Base-by-base conservation (phyloP, 23 red algal genomes). In the Gracilaria gracilis region DNA sequence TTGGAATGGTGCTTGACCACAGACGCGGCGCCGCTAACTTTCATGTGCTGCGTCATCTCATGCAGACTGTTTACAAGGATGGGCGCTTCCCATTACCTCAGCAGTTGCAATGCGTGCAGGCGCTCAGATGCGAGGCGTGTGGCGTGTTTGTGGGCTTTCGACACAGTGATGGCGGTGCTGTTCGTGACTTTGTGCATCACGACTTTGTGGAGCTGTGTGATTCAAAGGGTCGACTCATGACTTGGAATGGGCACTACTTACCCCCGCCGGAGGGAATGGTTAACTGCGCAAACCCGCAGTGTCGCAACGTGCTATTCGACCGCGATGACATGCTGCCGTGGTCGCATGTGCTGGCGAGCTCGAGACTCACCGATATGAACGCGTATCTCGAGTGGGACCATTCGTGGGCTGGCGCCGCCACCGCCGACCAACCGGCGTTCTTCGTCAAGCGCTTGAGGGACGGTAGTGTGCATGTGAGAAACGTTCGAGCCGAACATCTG, bases 331-430 rank as follows among this genome's bases (percentile, higher is more conserved):
- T 92, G 38, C 31, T 92, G 44, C 89, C 89, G 67, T 92, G 89
- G 89, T 82, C 51, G 29, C 89, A 92, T 59, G 89, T 92, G 66
- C 65, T 92, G 48, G 59, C 89, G 17, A 75, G 62, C 44, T 74
- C 89, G 16, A 33, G 89, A 74, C 79, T 92, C 3, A 84, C 89
- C 8, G 89, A 92, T 34, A 84, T 92, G 89, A 69, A 92, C 39
- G 61, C 89, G 40, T 92, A 84, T 69, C 89, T 92, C 36, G 89
- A 92, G 73, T 84, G 89, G 89, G 89, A 92, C 67, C 89, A 92
- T 35, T 83, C 79, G 9, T 92, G 89, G 89, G 87, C 87, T 36
- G 87, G 87, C 21, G 49, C 70, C 20, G 74, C 73, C 32, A 90
- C 87, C 13, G 89, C 61, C 4, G 40, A 40, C 28, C 89, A 84